Conservation (phyloP, 345 rosid species). For the Barbarea vulgaris region DNA sequence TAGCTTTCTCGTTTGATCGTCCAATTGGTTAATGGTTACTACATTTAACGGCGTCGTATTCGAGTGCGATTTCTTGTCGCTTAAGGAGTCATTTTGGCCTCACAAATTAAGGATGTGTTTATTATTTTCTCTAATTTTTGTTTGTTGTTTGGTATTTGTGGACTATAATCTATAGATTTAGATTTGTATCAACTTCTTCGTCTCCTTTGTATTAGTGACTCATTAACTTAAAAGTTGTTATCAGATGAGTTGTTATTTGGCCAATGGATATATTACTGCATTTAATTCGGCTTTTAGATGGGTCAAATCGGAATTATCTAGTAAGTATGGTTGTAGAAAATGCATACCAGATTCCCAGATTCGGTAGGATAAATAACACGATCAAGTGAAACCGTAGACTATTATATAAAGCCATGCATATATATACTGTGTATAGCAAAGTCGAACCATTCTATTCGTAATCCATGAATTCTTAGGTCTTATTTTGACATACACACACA, state of each 20-base stretch:
- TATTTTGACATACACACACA: background rate
- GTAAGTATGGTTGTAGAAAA: background rate
- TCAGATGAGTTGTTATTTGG: background rate
- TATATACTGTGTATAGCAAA: background rate
- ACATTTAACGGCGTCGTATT: background rate
- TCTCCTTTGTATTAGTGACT: background rate
- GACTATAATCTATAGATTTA: background rate
- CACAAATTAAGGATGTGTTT: slow-evolving; percentile 12
- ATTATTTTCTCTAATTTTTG: background rate
- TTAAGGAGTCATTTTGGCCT: slow-evolving; percentile 8
- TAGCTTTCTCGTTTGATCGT: slow-evolving; percentile 15
- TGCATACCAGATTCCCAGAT: background rate
- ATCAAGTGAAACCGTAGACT: too few species aligned
- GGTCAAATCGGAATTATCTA: background rate
- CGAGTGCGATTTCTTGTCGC: slow-evolving; percentile 9
- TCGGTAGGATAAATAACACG: background rate
- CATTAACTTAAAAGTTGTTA: background rate
- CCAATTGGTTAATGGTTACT: background rate
- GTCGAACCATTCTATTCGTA: background rate
- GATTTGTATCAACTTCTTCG: background rate
- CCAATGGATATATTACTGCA: background rate
- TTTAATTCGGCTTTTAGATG: background rate
- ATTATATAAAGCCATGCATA: background rate
- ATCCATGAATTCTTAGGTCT: background rate
- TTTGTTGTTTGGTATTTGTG: background rate